A percentile compares a stretch with the other conserved stretches of the same genome.
These are phyloP conservation scores for Globisporangium splendens DNA, from an alignment of 352 stramenopile genomes.

Conservation along the genomic window DNA sequence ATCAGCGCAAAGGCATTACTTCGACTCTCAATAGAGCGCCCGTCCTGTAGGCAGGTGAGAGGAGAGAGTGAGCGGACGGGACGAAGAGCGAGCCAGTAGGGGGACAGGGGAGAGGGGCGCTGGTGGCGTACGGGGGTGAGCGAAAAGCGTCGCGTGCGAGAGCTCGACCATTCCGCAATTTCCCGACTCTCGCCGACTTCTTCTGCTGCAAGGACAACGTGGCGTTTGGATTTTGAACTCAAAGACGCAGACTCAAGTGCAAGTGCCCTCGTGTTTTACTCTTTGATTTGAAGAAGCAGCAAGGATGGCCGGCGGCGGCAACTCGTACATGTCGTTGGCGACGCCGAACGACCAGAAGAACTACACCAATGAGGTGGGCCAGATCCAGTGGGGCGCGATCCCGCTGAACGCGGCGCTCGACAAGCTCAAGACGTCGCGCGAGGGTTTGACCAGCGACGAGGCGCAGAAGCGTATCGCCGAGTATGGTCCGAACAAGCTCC, in stretches of 20 bases:
- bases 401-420: slow-evolving; percentile 77
- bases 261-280: not conserved
- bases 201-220: slow-evolving; percentile 2
- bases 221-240: slow-evolving; percentile 9
- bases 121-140: not conserved
- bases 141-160: not conserved
- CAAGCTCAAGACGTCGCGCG: slow-evolving; percentile 72
- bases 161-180: slow-evolving; percentile 62
- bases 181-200: slow-evolving; percentile 39
- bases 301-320: slow-evolving; percentile 19
- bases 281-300: slow-evolving; percentile 4
- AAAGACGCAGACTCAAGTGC: slow-evolving; percentile 1
- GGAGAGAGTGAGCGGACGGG: not conserved
- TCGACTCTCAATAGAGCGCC: not conserved
- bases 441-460: slow-evolving; percentile 72
- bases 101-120: not conserved
- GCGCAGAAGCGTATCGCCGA: slow-evolving; percentile 67
- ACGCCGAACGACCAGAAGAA: slow-evolving; percentile 78
- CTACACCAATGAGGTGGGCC: slow-evolving; percentile 73
- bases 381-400: slow-evolving; percentile 72
- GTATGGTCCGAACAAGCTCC: slow-evolving; percentile 82
- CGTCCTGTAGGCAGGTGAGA: not conserved
- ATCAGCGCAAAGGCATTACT: not conserved
- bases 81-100: not conserved
- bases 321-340: slow-evolving; percentile 75